Evolutionary conservation across 208 protist genomes (phyloP).

Genomic region (Leishmania aethiopica): DNA sequence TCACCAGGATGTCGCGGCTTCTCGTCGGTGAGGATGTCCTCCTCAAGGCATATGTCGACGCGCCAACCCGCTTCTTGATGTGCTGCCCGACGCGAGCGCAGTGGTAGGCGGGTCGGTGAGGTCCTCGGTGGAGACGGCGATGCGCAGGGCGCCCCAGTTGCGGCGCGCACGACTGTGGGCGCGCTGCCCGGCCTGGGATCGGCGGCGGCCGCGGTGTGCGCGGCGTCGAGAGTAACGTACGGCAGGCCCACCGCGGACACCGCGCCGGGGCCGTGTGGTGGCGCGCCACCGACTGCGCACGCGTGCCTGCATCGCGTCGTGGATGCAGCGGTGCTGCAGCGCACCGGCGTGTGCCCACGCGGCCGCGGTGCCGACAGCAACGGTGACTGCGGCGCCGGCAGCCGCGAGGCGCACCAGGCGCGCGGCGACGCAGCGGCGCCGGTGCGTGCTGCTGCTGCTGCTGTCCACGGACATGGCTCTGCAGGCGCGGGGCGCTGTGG

Average conservation of each 20-base stretch:
- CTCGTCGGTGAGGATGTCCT: slow-evolving; percentile 39
- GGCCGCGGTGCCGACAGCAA: no score
- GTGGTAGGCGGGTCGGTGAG: slow-evolving; percentile 35
- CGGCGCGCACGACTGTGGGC: neutral
- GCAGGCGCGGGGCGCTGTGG: no score
- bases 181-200: slow-evolving; percentile 30
- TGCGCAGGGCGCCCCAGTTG: slow-evolving; percentile 43
- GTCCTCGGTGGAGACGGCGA: slow-evolving; percentile 35
- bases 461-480: no score
- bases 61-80: slow-evolving; percentile 21
- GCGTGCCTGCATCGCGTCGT: slow-evolving; percentile 31
- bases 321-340: slow-evolving; percentile 11
- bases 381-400: no score
- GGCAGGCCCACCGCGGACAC: slow-evolving; percentile 12
- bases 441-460: no score
- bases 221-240: neutral
- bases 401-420: no score
- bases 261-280: neutral
- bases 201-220: no score
- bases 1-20: slow-evolving; percentile 37
- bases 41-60: slow-evolving; percentile 23
- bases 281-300: neutral
- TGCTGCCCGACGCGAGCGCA: slow-evolving; percentile 36
- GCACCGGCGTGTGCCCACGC: slow-evolving; percentile 14
- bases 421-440: no score